phyloP scores from a whole-genome alignment of 148 eudicot genomes.

The Diospyros kaki region DNA sequence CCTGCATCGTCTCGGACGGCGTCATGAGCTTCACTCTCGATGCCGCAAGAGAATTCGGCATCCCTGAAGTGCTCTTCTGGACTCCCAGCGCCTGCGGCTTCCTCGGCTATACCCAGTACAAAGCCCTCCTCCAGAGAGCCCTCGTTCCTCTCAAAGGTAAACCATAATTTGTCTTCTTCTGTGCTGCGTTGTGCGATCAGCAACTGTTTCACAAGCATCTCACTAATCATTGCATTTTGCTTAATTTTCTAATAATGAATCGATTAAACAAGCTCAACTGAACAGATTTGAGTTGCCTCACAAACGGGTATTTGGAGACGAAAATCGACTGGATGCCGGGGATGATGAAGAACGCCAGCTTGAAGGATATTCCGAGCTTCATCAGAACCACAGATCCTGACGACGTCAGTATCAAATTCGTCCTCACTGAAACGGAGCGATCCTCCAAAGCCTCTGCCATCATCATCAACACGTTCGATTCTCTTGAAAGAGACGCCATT shows the following conservation, averaged over 20 bases:
- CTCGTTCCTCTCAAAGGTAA: constrained; percentile 43
- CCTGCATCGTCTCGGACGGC: constrained; percentile 30
- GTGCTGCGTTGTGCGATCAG: too few species aligned
- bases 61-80: constrained; percentile 42
- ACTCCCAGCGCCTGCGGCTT: constrained; percentile 41
- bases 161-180: too few species aligned
- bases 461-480: constrained; percentile 50
- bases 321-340: constrained; percentile 38
- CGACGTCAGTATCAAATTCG: constrained; percentile 37
- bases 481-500: constrained; percentile 38
- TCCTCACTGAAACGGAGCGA: constrained; percentile 12
- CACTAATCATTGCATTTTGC: too few species aligned
- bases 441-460: constrained; percentile 32
- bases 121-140: constrained; percentile 24
- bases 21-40: constrained; percentile 30
- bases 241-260: too few species aligned
- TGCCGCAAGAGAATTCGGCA: constrained; percentile 34
- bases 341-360: constrained; percentile 17
- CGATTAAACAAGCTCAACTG: too few species aligned
- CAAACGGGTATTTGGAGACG: constrained; percentile 52
- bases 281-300: constrained; percentile 36
- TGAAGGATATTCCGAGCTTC: constrained; percentile 44
- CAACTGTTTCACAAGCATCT: too few species aligned
- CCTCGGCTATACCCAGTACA: constrained; percentile 18
- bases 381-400: constrained; percentile 43